Evolutionary conservation across 768 basidiomycete species (phyloP).

Genomic region (Boletus sensibilis): DNA sequence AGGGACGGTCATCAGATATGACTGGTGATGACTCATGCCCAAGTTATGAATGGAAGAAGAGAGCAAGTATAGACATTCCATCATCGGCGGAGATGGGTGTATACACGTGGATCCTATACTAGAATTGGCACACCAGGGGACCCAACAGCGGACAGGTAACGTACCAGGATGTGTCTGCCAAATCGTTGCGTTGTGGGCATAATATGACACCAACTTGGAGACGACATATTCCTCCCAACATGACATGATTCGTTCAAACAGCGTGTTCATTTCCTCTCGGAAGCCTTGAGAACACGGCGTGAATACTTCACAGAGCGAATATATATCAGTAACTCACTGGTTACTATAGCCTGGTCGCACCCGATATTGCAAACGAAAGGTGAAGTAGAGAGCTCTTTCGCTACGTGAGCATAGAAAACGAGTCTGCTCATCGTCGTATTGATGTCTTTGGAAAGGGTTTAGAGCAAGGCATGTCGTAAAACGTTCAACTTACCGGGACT

Average conservation of each 20-base stretch:
- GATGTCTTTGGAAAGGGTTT: conserved; percentile 9
- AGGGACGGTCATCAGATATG: conserved; percentile 36
- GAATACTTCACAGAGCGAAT: conserved; percentile 3
- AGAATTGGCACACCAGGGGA: conserved; percentile 12
- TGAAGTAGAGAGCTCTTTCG: conserved; percentile 46
- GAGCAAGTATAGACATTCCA: conserved; percentile 54
- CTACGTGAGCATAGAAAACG: conserved; percentile 50
- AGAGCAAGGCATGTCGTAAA: not conserved
- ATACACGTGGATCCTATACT: conserved; percentile 20
- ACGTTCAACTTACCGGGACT: conserved; percentile 35
- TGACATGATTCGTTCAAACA: conserved; percentile 48
- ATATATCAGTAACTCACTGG: conserved; percentile 33
- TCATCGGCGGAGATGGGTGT: conserved; percentile 53
- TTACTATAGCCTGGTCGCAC: conserved; percentile 35
- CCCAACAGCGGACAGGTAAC: conserved; percentile 2
- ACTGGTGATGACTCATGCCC: conserved; percentile 42
- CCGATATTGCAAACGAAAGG: conserved; percentile 46
- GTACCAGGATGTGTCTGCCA: conserved; percentile 11
- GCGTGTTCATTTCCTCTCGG: conserved; percentile 37
- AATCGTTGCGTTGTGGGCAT: conserved; percentile 9
- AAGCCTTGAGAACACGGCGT: conserved; percentile 44
- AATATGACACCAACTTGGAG: conserved; percentile 22
- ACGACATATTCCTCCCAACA: conserved; percentile 54
- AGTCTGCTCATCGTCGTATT: conserved; percentile 30
- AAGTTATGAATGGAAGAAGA: conserved; percentile 56